Base-by-base conservation (phyloP, 352 stramenopile species). In the Peronospora belbahrii region DNA sequence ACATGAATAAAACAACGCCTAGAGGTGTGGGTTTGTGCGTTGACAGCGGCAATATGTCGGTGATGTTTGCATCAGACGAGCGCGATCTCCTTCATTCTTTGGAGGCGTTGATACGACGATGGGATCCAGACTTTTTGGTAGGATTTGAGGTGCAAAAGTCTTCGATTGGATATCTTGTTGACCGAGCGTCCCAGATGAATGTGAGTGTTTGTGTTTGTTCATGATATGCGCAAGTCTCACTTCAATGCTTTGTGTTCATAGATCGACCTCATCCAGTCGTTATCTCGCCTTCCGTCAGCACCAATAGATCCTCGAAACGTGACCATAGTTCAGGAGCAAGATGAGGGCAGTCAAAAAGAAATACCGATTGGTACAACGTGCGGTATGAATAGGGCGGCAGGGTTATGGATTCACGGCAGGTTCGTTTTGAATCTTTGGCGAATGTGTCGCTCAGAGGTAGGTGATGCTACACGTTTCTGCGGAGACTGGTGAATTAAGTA, bases 401-500 rank as follows among this genome's bases (percentile, higher is more conserved):
- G 88, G 0, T 51, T 97, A 25, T 97, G 84, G 83, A 65, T 97
- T 27, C 79, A 90, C 31, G 89, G 89, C 0, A 71, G 91, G 9
- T 85, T 91, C 41, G 75, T 97, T 36, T 52, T 97, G 2, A 97
- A 97, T 60, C 49, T 96, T n/a, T 97, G 91, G 91, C 71, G 88
- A 36, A 83, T 90, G 48, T 68, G 78, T 14, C 68, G 79, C 27
- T 94, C 82, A 13, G 82, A 94, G 67, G 78, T 92, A 56, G 15
- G 19, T 3, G 14, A 11, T 15, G n/a, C 1, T 32, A 14, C 22
- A 44, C 24, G 13, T 19, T 42, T n/a, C 10, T 28, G 11, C 20
- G 35, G 19, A 6, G 28, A 20, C 31, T 27, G 39, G 30, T 25
- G n/a, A 39, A 23, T 24, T 4, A 13, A 36, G 22, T 41, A 7